These are phyloP conservation scores for Ogataea glucozyma DNA, from an alignment of 805 yeast species.

Conservation along the genomic window DNA sequence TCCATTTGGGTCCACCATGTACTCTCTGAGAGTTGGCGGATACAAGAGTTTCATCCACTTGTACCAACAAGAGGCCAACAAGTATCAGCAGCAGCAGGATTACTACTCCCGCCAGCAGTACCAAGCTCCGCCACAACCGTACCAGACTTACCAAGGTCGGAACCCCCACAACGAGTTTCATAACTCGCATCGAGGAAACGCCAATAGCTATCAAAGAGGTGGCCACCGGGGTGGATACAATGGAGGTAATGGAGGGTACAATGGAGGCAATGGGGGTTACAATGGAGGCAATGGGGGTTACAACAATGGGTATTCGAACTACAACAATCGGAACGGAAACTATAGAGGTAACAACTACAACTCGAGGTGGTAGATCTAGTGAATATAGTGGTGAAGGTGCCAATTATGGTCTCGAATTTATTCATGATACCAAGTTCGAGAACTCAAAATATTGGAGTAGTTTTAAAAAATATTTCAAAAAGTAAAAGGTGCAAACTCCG, in stretches of 20 bases:
- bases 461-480: background rate
- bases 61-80: constrained; percentile 31
- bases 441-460: too few species aligned
- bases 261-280: constrained; percentile 7
- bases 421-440: too few species aligned
- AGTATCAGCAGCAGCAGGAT: constrained; percentile 25
- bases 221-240: background rate
- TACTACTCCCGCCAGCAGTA: constrained; percentile 11
- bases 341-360: constrained; percentile 7
- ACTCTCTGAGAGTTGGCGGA: constrained; percentile 52
- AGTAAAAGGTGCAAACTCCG: background rate
- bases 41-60: constrained; percentile 45
- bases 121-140: too few species aligned
- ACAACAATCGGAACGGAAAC: constrained; percentile 5
- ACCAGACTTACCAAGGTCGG: background rate
- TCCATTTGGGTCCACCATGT: constrained; percentile 47
- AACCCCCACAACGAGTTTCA: constrained; percentile 22
- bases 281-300: constrained; percentile 12
- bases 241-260: constrained; percentile 1
- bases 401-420: too few species aligned
- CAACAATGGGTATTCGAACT: constrained; percentile 11
- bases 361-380: constrained; percentile 9
- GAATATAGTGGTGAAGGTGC: too few species aligned
- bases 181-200: constrained; percentile 13
- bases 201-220: background rate